phyloP scores from a whole-genome alignment of 169 alveolate species.

The Cryptosporidium canis region DNA sequence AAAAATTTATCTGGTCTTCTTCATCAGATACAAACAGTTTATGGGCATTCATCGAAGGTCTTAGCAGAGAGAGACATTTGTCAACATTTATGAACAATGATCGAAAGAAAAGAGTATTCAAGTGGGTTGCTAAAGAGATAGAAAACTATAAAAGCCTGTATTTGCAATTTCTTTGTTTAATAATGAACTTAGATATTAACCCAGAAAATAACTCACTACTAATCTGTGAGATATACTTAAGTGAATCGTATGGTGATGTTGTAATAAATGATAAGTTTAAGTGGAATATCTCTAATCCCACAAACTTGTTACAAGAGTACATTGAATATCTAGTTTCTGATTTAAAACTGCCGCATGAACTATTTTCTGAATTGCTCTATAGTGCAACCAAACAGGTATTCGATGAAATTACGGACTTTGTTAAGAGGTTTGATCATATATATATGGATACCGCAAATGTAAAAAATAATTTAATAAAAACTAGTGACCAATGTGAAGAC shows the following conservation, averaged over 20 bases:
- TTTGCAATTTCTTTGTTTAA: constrained; percentile 24
- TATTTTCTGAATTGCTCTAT: constrained; percentile 24
- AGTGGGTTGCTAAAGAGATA: constrained; percentile 21
- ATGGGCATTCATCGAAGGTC: constrained; percentile 21
- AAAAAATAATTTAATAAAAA: not conserved
- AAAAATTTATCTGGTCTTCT: constrained; percentile 42
- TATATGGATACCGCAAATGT: not conserved
- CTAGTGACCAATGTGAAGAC: not conserved
- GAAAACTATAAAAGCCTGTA: constrained; percentile 34
- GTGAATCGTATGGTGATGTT: constrained; percentile 51
- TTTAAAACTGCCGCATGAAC: constrained; percentile 32
- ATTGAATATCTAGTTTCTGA: constrained; percentile 18
- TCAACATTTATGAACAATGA: constrained; percentile 15
- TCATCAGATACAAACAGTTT: not conserved
- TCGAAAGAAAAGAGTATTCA: constrained; percentile 10
- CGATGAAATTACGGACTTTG: not conserved
- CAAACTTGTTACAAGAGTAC: not conserved
- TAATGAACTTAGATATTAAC: not conserved
- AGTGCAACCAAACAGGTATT: constrained; percentile 45
- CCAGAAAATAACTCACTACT: constrained; percentile 34
- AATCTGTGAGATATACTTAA: constrained; percentile 17
- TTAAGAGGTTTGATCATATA: not conserved
- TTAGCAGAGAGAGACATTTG: constrained; percentile 52
- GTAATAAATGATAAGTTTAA: constrained; percentile 38
- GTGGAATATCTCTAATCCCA: constrained; percentile 57